These are phyloP conservation scores for Epichloe glyceriae DNA, from an alignment of 2,329 filamentous ascomycete species.

Conservation along the genomic window DNA sequence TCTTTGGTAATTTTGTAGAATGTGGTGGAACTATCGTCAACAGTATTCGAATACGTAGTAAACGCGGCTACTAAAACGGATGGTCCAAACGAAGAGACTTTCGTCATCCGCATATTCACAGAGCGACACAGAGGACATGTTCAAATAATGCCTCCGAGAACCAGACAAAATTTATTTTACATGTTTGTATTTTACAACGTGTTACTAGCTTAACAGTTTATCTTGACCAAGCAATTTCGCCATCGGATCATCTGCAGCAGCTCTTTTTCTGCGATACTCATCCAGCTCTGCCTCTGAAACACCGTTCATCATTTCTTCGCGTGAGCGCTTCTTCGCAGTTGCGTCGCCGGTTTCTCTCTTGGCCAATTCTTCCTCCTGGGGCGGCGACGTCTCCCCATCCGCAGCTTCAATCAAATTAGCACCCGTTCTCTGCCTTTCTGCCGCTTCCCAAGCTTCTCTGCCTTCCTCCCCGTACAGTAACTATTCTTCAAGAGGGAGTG, in stretches of 20 bases:
- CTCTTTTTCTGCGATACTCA: conserved; percentile 64
- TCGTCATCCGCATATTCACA: too few species aligned
- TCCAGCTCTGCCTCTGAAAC: conserved; percentile 79
- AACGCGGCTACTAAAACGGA: too few species aligned
- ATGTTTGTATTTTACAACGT: neutral
- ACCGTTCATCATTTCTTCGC: conserved; percentile 66
- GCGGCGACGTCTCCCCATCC: conserved; percentile 14
- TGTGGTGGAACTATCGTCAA: too few species aligned
- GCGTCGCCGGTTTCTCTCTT: conserved; percentile 19
- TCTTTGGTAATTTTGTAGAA: neutral
- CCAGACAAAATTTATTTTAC: neutral
- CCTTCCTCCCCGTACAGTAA: conserved; percentile 89
- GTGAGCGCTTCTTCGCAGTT: conserved; percentile 53
- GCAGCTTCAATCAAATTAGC: conserved; percentile 26
- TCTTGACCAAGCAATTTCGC: conserved; percentile 65
- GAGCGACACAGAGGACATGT: too few species aligned
- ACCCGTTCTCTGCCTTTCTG: conserved; percentile 47
- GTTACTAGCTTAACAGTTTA: conserved; percentile 35
- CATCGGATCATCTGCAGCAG: conserved; percentile 74
- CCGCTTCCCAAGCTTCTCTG: conserved; percentile 65
- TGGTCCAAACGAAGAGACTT: too few species aligned
- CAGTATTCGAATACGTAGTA: too few species aligned
- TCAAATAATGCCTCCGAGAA: too few species aligned
- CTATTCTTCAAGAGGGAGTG: conserved; percentile 91
- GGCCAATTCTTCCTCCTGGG: conserved; percentile 14